A percentile compares a stretch with the other conserved stretches of the same genome.
These are phyloP conservation scores for Curvularia sp. DNA, from an alignment of 2,329 filamentous ascomycete species.

Conservation along the genomic window DNA sequence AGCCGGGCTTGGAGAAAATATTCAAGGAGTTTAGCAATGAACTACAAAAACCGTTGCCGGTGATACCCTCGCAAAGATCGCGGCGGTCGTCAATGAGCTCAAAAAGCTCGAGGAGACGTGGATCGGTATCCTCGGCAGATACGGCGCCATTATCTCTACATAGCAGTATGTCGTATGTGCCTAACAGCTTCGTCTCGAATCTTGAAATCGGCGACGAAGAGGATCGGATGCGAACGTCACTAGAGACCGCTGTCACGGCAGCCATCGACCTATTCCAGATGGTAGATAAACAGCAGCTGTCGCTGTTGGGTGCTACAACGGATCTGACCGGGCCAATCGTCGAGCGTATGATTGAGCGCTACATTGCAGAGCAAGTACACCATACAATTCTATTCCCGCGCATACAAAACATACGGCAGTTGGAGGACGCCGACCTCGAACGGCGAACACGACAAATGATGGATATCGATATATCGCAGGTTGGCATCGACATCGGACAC, in stretches of 20 bases:
- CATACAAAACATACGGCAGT: conserved; percentile 76
- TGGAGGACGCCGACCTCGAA: conserved; percentile 87
- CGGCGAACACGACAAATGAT: conserved; percentile 92
- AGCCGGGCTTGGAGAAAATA: conserved; percentile 84
- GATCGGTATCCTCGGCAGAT: conserved; percentile 48
- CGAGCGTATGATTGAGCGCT: conserved; percentile 92
- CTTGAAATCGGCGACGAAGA: conserved; percentile 86
- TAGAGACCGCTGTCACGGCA: conserved; percentile 90
- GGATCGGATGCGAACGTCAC: conserved; percentile 82
- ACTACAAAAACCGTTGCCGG: conserved; percentile 83
- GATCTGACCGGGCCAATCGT: conserved; percentile 91
- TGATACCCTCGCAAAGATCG: conserved; percentile 64
- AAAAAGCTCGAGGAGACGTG: conserved; percentile 43
- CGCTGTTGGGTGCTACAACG: conserved; percentile 87
- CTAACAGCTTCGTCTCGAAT: conserved; percentile 50
- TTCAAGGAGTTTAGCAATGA: conserved; percentile 89
- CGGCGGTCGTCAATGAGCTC: conserved; percentile 45
- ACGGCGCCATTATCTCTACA: conserved; percentile 48
- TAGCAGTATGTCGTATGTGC: conserved; percentile 47
- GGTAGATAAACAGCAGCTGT: conserved; percentile 95
- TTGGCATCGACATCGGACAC: conserved; percentile 85
- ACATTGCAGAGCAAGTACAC: conserved; percentile 92
- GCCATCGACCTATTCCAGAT: conserved; percentile 96
- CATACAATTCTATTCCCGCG: conserved; percentile 82
- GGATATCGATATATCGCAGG: conserved; percentile 90